Conservation (phyloP, 1,284 basidiomycete species). For the Cryptococcus sp. region DNA sequence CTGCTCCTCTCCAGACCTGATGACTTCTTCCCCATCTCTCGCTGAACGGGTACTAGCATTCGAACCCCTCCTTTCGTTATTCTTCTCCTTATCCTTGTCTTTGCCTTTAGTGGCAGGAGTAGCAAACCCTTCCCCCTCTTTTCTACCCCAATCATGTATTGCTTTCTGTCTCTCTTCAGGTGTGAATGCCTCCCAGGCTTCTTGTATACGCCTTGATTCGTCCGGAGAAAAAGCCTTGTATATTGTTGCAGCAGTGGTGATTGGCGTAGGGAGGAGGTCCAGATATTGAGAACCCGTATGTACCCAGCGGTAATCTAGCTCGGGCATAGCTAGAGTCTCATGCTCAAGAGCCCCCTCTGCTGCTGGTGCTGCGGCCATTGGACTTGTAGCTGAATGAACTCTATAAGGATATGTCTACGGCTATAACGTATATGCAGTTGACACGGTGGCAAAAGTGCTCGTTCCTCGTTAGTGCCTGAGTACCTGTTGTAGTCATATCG, state of each 20-base stretch:
- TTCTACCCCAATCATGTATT: constrained; percentile 23
- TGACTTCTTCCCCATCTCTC: constrained; percentile 8
- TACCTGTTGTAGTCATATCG: too few species aligned
- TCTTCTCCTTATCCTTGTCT: constrained; percentile 58
- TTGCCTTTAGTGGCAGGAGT: constrained; percentile 10
- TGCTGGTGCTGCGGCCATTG: too few species aligned
- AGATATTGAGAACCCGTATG: constrained; percentile 48
- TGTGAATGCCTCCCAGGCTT: constrained; percentile 51
- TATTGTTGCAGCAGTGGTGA: constrained; percentile 32
- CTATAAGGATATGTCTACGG: too few species aligned
- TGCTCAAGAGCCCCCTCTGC: neutral
- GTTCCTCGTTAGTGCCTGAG: too few species aligned
- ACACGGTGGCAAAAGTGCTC: too few species aligned
- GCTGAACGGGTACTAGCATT: constrained; percentile 12
- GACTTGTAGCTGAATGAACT: too few species aligned
- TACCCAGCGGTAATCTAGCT: constrained; percentile 43
- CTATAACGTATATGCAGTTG: too few species aligned
- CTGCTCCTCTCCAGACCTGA: constrained; percentile 25
- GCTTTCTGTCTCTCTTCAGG: constrained; percentile 12
- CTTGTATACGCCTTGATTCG: constrained; percentile 42
- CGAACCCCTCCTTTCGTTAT: constrained; percentile 51
- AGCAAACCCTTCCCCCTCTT: constrained; percentile 32
- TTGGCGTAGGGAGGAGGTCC: constrained; percentile 41
- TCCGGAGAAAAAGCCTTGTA: constrained; percentile 57
- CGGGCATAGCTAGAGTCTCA: constrained; percentile 17